Evolutionary conservation across 2,329 filamentous ascomycete species (phyloP), one percentile per base, ranked within the genome.

Genomic region (Pseudocercospora fuligena): DNA sequence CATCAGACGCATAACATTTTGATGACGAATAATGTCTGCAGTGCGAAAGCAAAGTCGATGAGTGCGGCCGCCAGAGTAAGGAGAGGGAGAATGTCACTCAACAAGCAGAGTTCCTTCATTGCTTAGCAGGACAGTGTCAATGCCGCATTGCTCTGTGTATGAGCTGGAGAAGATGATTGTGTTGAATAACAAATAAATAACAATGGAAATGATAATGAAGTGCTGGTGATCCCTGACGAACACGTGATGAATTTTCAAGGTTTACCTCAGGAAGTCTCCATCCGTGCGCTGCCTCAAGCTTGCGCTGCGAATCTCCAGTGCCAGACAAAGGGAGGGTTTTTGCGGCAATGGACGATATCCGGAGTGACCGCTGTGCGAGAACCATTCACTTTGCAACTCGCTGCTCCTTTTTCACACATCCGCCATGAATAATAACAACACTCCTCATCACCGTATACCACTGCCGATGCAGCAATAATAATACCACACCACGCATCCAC

Each of bases 391-490:
- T 33, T 56, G 25, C 51, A 27, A 19, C 23, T 3, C 1, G 31
- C 14, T 23, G 56, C 25, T 43, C 31, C 33, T 23, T 23, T n/a
- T 58, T 14, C 25, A 6, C 31, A 27, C 56, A 21, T 58, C 56
- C 56, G 33, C 27, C 56, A 58, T 36, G 51, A 21, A 27, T 21
- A 51, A 25, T 9, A 56, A 19, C 25, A 25, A n/a, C 27, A 25
- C 25, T n/a, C 51, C 27, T 5, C 56, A 40, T 7, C 56, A 19
- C 29, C 56, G n/a, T 27, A 36, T 27, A 21, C 5, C 56, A 58
- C 56, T 58, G 56, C 51, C 51, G 51, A 16, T 56, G 51, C 51
- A 33, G 27, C 27, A 16, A n/a, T 56, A 56, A 56, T 31, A 33
- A 31, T 33, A 56, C 51, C 23, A 16, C 25, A 36, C 51, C 25